Evolutionary conservation across 805 yeast genomes (phyloP), one percentile per base, ranked within the genome.

Genomic region (Monosporozyma unispora): DNA sequence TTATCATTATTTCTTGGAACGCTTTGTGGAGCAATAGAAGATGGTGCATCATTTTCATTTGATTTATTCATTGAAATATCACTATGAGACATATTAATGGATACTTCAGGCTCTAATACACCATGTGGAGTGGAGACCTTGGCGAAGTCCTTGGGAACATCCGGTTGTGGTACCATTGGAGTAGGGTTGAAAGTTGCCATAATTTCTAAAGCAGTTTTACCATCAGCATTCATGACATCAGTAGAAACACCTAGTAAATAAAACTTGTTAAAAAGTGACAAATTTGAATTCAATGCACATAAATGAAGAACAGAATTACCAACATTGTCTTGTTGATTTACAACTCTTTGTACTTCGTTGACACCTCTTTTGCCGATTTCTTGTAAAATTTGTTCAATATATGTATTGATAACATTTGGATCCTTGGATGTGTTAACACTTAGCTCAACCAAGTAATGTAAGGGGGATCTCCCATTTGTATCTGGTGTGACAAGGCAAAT

Each of bases 241-340:
- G 60, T 58, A 4, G 65, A 62, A 11, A 68, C 64, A 9, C 70
- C 70, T 37, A 67, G 46, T 23, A 62, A 53, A 43, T 61, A 56
- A 3, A 67, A 50, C 47, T 59, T 64, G 45, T 62, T 61, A 47
- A 63, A 67, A 9, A 67, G 48, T 7, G 63, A 61, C 33, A 66
- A 47, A 48, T 66, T 67, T 23, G 61, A 46, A 47, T 67, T 67
- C 23, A 64, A 47, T 1, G 71, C 78, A 0, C 96, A 89, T 43
- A 91, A 70, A 58, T 88, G 96, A 45, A 89, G 69, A 10, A 95
- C 86, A 0, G 97, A 87, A 55, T 89, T 87, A 4, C 97, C 97
- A 52, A 80, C 75, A 19, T 73, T 74, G 65, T 93, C 98, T 61
- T 80, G 87, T 56, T 83, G 88, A 59, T 87, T 84, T 28, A 84